phyloP scores from a whole-genome alignment of 352 stramenopile species.

The Pilasporangium apinafurcum region DNA sequence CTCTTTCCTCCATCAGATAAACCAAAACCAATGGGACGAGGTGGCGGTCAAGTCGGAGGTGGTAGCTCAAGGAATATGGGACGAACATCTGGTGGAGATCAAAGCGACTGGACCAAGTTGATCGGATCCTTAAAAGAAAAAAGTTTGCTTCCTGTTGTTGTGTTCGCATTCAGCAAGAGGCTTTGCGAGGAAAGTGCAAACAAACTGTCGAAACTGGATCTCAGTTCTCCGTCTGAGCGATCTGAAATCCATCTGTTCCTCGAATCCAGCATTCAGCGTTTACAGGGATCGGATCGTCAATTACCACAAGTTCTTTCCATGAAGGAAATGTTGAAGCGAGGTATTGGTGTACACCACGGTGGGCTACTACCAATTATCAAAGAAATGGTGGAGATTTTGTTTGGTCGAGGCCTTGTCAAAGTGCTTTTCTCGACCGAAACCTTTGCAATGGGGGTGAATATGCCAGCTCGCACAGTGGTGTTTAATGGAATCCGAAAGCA shows the following conservation, averaged over 20 bases:
- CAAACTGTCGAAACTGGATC: constrained; percentile 69
- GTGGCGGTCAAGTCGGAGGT: constrained; percentile 21
- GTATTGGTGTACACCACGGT: constrained; percentile 96
- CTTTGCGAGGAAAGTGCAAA: constrained; percentile 77
- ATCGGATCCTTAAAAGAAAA: constrained; percentile 87
- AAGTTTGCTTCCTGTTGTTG: constrained; percentile 91
- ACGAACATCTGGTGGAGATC: constrained; percentile 52
- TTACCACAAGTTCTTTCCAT: constrained; percentile 98
- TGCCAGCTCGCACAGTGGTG: constrained; percentile 96
- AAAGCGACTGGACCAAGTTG: constrained; percentile 87
- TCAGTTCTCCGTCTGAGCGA: constrained; percentile 62
- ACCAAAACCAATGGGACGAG: constrained; percentile 20
- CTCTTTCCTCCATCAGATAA: constrained; percentile 55
- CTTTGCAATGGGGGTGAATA: constrained; percentile 99
- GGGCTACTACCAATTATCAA: constrained; percentile 98
- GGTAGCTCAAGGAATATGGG: constrained; percentile 34
- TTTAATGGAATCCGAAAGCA: constrained; percentile 98
- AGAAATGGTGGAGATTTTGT: constrained; percentile 99
- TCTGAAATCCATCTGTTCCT: constrained; percentile 84
- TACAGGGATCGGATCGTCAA: constrained; percentile 93
- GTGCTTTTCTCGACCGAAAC: constrained; percentile 99
- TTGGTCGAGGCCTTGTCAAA: constrained; percentile 95
- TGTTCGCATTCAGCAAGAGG: constrained; percentile 91
- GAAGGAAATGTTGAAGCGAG: constrained; percentile 94
- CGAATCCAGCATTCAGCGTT: constrained; percentile 62